These are phyloP conservation scores for Neurospora terricola DNA, from an alignment of 495 filamentous ascomycete species.

Conservation along the genomic window DNA sequence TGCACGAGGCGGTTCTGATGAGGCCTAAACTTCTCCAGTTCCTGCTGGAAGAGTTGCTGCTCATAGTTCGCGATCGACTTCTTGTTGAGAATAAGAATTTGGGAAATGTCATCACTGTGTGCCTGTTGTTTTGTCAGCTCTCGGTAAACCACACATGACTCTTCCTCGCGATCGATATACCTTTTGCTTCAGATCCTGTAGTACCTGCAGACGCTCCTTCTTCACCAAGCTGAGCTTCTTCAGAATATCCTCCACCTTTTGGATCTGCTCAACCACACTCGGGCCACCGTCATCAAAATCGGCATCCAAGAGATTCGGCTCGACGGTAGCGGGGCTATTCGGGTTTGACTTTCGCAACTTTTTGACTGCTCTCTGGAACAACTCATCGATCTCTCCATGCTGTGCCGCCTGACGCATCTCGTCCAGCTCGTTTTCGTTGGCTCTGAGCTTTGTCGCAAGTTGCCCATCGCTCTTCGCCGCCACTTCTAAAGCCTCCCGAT, in stretches of 20 bases:
- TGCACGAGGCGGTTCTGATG: conserved; percentile 86
- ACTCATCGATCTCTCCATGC: conserved; percentile 75
- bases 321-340: conserved; percentile 50
- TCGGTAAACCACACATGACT: not conserved
- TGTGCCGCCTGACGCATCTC: conserved; percentile 91
- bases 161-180: conserved; percentile 33
- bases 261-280: conserved; percentile 83
- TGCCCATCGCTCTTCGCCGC: conserved; percentile 82
- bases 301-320: conserved; percentile 78
- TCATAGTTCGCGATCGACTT: conserved; percentile 87
- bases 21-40: conserved; percentile 92
- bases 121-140: conserved; percentile 42
- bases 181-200: conserved; percentile 97
- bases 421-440: conserved; percentile 79
- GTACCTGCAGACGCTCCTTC: conserved; percentile 75
- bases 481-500: conserved; percentile 79
- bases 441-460: conserved; percentile 70
- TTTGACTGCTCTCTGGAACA: conserved; percentile 73
- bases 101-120: conserved; percentile 92
- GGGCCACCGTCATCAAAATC: conserved; percentile 72
- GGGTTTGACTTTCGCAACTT: conserved; percentile 47
- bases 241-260: conserved; percentile 78
- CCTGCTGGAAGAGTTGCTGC: conserved; percentile 78
- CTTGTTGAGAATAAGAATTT: conserved; percentile 93
- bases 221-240: conserved; percentile 89